Evolutionary conservation across 2,329 filamentous ascomycete genomes (phyloP).

Genomic region (Seiridium cupressi): DNA sequence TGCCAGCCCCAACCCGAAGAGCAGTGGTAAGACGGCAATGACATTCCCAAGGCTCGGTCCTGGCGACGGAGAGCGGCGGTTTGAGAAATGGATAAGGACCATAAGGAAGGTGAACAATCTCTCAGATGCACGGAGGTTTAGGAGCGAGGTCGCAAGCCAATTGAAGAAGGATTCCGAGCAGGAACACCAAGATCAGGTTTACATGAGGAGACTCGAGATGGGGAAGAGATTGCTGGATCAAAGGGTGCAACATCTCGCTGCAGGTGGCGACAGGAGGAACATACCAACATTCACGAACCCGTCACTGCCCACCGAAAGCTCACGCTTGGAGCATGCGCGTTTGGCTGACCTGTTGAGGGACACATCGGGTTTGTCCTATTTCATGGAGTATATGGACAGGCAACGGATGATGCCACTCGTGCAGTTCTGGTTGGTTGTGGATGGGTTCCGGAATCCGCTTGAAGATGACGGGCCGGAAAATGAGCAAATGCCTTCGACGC

Average conservation of each 20-base stretch:
- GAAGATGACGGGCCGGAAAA: conserved; percentile 79
- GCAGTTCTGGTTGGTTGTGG: conserved; percentile 97
- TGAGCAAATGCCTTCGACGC: conserved; percentile 56
- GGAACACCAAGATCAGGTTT: conserved; percentile 79
- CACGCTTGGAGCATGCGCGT: conserved; percentile 70
- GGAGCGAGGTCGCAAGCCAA: conserved; percentile 90
- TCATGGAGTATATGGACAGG: conserved; percentile 99
- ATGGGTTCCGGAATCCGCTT: conserved; percentile 90
- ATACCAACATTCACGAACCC: conserved; percentile 28
- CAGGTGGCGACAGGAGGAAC: conserved; percentile 53
- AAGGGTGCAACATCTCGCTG: conserved; percentile 77
- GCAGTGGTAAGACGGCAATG: conserved; percentile 51
- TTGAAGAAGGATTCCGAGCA: conserved; percentile 79
- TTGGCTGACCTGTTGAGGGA: conserved; percentile 86
- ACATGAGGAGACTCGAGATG: conserved; percentile 86
- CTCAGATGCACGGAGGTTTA: conserved; percentile 87
- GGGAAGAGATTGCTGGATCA: conserved; percentile 89
- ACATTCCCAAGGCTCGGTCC: conserved; percentile 78
- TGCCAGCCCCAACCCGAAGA: conserved; percentile 74
- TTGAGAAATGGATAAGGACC: conserved; percentile 89
- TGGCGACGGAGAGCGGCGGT: conserved; percentile 84
- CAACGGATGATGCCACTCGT: conserved; percentile 83
- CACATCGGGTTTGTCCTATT: conserved; percentile 88
- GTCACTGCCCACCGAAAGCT: conserved; percentile 38
- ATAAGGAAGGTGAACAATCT: conserved; percentile 88